Conservation (phyloP, 108 stramenopile genomes). For the Stephanodiscus triporus region DNA sequence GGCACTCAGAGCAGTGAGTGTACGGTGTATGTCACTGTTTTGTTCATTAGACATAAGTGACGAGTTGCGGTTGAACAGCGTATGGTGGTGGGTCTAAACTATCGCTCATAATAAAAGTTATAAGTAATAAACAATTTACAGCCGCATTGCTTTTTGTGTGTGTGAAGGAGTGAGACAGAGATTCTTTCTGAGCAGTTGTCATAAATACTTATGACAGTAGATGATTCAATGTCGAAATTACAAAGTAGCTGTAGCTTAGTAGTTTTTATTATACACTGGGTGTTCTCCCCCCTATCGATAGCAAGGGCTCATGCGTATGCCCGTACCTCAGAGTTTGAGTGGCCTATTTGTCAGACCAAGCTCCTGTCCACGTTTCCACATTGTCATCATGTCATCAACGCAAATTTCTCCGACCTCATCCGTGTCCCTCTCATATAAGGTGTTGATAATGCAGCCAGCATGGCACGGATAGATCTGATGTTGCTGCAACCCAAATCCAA, state of each 20-base stretch:
- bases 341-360: conserved; percentile 50
- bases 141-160: too few relatives aligned
- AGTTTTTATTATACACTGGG: neutral
- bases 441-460: conserved; percentile 73
- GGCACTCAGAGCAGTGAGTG: too few relatives aligned
- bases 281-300: neutral
- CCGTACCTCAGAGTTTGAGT: conserved; percentile 24
- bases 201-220: too few relatives aligned
- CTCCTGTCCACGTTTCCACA: conserved; percentile 49
- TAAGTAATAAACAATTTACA: too few relatives aligned
- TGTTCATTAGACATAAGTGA: too few relatives aligned
- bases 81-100: too few relatives aligned
- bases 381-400: conserved; percentile 53
- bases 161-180: too few relatives aligned
- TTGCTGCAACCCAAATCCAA: conserved; percentile 66
- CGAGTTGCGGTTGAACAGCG: too few relatives aligned
- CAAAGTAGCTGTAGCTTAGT: neutral
- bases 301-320: neutral
- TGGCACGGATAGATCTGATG: conserved; percentile 77
- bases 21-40: too few relatives aligned
- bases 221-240: too few relatives aligned
- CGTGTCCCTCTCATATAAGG: conserved; percentile 60
- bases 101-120: too few relatives aligned
- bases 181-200: too few relatives aligned
- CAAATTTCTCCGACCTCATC: conserved; percentile 71